Evolutionary conservation across 2,329 filamentous ascomycete species (phyloP).

Genomic region (Aphanoascus verrucosus): DNA sequence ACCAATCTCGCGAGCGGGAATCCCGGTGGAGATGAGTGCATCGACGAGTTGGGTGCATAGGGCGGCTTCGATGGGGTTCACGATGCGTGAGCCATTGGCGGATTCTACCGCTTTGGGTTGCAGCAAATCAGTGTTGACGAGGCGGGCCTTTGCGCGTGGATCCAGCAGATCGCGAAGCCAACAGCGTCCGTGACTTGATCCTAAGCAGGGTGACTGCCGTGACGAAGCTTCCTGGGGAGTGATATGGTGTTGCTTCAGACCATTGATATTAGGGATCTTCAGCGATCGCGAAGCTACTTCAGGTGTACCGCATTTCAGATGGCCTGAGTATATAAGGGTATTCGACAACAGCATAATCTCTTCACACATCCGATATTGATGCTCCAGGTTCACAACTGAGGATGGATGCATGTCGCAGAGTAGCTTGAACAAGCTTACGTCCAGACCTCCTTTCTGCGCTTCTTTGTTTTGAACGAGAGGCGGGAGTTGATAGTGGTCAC

Average conservation of each 20-base stretch:
- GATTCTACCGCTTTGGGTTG: conserved; percentile 53
- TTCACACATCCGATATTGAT: conserved; percentile 97
- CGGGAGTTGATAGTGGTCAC: conserved; percentile 91
- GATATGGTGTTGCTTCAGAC: conserved; percentile 49
- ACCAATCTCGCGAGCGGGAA: conserved; percentile 67
- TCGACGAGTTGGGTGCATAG: conserved; percentile 73
- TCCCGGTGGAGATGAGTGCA: conserved; percentile 62
- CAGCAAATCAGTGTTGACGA: conserved; percentile 79
- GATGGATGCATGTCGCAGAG: conserved; percentile 79
- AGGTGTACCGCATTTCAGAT: conserved; percentile 76
- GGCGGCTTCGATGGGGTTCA: conserved; percentile 73
- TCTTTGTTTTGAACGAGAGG: conserved; percentile 88
- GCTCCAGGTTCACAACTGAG: conserved; percentile 81
- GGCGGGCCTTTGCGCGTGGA: conserved; percentile 63
- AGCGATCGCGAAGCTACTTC: conserved; percentile 61
- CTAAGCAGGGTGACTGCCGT: conserved; percentile 44
- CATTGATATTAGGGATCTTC: conserved; percentile 54
- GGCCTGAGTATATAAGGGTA: conserved; percentile 81
- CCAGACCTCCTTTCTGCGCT: conserved; percentile 72
- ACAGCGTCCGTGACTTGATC: conserved; percentile 45
- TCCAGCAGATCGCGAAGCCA: conserved; percentile 66
- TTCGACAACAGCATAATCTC: conserved; percentile 95
- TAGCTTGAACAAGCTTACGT: conserved; percentile 87
- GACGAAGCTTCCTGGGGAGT: conserved; percentile 18
- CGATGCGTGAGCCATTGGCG: conserved; percentile 66